Evolutionary conservation across 2,329 filamentous ascomycete genomes (phyloP).

Genomic region (Fusarium coffeatum): DNA sequence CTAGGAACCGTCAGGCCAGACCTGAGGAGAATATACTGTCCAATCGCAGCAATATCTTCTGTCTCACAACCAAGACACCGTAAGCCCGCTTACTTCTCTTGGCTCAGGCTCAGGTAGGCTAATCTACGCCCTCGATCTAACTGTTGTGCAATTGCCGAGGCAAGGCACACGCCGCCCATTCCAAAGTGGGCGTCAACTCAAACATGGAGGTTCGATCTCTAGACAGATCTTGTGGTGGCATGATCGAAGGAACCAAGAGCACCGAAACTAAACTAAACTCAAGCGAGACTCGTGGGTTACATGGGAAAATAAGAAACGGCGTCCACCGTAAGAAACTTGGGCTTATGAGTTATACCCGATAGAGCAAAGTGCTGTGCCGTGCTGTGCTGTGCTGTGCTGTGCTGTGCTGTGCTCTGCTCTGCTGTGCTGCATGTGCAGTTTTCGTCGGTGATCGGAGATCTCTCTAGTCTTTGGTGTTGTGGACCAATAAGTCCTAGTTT

Average conservation of each 20-base stretch:
- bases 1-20: neutral
- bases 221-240: conserved; percentile 16
- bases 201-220: conserved; percentile 19
- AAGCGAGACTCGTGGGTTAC: neutral
- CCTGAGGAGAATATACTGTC: conserved; percentile 2
- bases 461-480: neutral
- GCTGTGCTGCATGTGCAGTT: neutral
- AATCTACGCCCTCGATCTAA: conserved; percentile 4
- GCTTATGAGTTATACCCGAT: neutral
- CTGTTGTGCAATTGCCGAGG: conserved; percentile 24
- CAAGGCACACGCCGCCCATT: conserved; percentile 23
- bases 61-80: conserved; percentile 15
- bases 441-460: neutral
- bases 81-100: neutral
- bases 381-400: neutral
- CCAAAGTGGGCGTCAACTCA: conserved; percentile 15
- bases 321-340: neutral
- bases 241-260: conserved; percentile 13
- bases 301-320: neutral
- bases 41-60: conserved; percentile 1
- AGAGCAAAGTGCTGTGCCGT: neutral
- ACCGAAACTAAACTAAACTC: neutral
- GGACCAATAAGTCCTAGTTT: neutral
- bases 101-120: neutral
- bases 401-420: neutral